Conservation (phyloP, 2,329 filamentous ascomycete genomes). For the Aschersonia sp. region DNA sequence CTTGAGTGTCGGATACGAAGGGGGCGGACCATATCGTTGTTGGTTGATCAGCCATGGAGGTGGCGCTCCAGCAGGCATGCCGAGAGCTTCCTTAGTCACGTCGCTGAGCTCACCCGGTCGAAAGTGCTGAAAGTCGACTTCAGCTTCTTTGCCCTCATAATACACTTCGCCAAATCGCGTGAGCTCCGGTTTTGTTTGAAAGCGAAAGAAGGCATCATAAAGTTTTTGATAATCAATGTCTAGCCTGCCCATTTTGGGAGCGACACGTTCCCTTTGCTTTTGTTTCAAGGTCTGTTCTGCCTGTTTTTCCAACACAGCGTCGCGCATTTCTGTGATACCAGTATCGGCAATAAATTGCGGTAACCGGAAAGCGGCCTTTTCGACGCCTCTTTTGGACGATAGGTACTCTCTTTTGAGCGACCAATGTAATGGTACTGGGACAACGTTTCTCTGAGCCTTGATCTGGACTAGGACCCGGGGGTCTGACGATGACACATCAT, state of each 20-base stretch:
- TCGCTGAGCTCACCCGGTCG: constrained; percentile 84
- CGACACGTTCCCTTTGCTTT: constrained; percentile 86
- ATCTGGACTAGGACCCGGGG: constrained; percentile 83
- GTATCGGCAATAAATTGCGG: constrained; percentile 97
- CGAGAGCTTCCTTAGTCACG: constrained; percentile 79
- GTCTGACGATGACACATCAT: constrained; percentile 82
- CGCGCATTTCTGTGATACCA: constrained; percentile 94
- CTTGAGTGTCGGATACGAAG: constrained; percentile 89
- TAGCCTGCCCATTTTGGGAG: constrained; percentile 90
- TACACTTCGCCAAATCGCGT: constrained; percentile 98
- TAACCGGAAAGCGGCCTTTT: constrained; percentile 84
- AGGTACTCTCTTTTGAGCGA: constrained; percentile 92
- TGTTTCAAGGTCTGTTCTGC: constrained; percentile 85
- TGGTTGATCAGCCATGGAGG: constrained; percentile 97
- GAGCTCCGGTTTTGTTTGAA: constrained; percentile 88
- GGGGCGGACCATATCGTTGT: constrained; percentile 83
- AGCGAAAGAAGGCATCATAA: constrained; percentile 96
- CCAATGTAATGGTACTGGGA: constrained; percentile 91
- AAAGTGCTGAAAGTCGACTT: constrained; percentile 84
- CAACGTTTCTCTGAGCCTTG: constrained; percentile 88
- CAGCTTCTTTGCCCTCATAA: constrained; percentile 96
- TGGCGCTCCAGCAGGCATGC: constrained; percentile 83
- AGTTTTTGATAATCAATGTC: constrained; percentile 98
- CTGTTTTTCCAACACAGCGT: constrained; percentile 91
- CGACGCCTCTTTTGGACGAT: constrained; percentile 90